Evolutionary conservation across 495 filamentous ascomycete genomes (phyloP).

Genomic region (Geoglossum glabrum): DNA sequence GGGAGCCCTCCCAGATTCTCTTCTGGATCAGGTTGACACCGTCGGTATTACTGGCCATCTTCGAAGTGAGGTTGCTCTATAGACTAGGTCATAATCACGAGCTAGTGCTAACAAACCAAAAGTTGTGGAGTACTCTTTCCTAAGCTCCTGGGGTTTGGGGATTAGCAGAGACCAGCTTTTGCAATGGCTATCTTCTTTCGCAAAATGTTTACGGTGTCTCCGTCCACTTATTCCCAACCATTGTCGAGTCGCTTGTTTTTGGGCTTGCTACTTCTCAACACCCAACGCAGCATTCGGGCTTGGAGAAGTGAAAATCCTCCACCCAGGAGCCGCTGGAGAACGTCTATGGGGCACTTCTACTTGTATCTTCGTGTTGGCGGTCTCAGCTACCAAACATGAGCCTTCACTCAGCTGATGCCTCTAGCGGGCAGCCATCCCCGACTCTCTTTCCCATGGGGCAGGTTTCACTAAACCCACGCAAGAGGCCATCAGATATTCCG

Average conservation of each 20-base stretch:
- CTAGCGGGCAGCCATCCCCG: neutral
- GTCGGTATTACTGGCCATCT: neutral
- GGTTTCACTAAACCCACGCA: neutral
- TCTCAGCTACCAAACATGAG: neutral
- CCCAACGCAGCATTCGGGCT: neutral
- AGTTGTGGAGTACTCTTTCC: neutral
- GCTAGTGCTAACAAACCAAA: neutral
- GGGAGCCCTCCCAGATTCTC: conserved; percentile 28
- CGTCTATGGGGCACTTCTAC: neutral
- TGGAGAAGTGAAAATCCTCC: neutral
- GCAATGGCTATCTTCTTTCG: neutral
- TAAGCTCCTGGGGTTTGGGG: neutral
- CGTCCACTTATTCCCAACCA: neutral
- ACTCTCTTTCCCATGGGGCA: neutral
- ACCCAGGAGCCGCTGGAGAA: neutral
- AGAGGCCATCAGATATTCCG: neutral
- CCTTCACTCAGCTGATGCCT: neutral
- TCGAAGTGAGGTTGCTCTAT: neutral
- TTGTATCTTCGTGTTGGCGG: neutral
- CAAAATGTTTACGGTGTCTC: too few species aligned
- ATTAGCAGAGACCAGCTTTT: neutral
- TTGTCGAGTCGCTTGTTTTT: neutral
- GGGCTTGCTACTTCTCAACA: neutral
- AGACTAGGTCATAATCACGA: neutral
- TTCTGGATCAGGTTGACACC: conserved; percentile 18